Evolutionary conservation across 2,329 filamentous ascomycete genomes (phyloP), one percentile per base, ranked within the genome.

Genomic region (Claviceps digitariae): DNA sequence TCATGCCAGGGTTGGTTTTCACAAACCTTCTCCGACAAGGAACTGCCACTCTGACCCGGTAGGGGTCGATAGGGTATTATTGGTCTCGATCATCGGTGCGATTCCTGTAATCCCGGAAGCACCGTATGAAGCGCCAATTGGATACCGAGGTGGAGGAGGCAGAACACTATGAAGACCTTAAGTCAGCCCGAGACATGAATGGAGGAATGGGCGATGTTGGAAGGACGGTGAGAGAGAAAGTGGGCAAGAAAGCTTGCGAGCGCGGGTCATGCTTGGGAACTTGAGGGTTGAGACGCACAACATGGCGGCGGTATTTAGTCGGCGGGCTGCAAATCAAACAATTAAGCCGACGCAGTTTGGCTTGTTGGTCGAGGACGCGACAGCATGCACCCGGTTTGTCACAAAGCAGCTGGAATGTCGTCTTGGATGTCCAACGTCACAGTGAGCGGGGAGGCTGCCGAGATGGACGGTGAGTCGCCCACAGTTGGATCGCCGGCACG

Each of bases 21-120:
- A 52, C 58, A 57, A 55, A 87, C 90, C 93, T 82, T 98, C 93
- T 68, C 91, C 93, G 48, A 91, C 90, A 45, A 95, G 82, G 60
- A 98, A 84, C 66, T 94, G 87, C 69, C 89, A 88, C 62, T 95
- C 90, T 25, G 87, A 80, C 5, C 87, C 87, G 38, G 82, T 82
- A 25, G 88, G 91, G 62, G 87, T 86, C 54, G 81, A 82, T 57
- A 98, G 74, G 41, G 83, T 85, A 66, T 97, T 98, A 70, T 93
- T 95, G 52, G 91, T 96, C 76, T 98, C 93, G 64, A 95, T 85
- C 68, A 95, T 81, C 40, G 86, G 84, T 40, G 81, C 75, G 51
- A 82, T 76, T 66, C 84, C 77, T 57, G 83, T 83, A 63, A 83
- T 79, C 59, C 81, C 81, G 52, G 84, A 78, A 58, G 81, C 81